Conservation (phyloP, 2,329 filamentous ascomycete species). For the Lasiodiplodia theobromae region DNA sequence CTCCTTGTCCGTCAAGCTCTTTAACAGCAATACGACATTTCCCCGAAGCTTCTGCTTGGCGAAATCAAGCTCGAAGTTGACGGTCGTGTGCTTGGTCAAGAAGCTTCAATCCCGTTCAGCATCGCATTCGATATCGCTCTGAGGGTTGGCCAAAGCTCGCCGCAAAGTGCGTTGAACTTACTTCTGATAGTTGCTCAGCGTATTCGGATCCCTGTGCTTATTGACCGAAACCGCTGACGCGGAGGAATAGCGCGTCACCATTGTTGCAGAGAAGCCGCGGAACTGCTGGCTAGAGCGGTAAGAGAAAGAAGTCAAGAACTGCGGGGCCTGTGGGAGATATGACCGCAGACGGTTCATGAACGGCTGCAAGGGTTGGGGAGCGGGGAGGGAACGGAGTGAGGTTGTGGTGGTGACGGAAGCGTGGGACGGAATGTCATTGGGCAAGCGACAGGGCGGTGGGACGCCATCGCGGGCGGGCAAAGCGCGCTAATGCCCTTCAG, state of each 20-base stretch:
- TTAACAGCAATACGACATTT: conserved; percentile 76
- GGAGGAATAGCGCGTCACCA: conserved; percentile 15
- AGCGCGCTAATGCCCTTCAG: neutral
- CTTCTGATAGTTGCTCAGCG: conserved; percentile 87
- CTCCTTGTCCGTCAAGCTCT: conserved; percentile 76
- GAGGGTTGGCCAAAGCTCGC: neutral
- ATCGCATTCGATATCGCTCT: neutral
- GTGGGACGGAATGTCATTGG: conserved; percentile 17
- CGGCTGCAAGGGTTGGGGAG: neutral
- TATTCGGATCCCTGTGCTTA: conserved; percentile 79
- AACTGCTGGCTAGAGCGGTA: conserved; percentile 11
- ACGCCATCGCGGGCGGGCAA: neutral
- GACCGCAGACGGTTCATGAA: conserved; percentile 28
- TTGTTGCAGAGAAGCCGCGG: conserved; percentile 16
- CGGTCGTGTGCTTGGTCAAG: conserved; percentile 82
- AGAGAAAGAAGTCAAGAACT: neutral
- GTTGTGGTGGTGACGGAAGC: conserved; percentile 8
- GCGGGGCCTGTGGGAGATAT: conserved; percentile 1
- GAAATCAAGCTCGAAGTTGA: conserved; percentile 85
- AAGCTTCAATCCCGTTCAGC: conserved; percentile 54
- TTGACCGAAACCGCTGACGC: conserved; percentile 1
- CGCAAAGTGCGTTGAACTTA: neutral
- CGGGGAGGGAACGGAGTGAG: neutral
- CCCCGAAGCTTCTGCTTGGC: conserved; percentile 78
- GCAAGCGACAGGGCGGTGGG: neutral